Conservation (phyloP, 2,329 filamentous ascomycete genomes). For the Colletotrichum ledebouriae region DNA sequence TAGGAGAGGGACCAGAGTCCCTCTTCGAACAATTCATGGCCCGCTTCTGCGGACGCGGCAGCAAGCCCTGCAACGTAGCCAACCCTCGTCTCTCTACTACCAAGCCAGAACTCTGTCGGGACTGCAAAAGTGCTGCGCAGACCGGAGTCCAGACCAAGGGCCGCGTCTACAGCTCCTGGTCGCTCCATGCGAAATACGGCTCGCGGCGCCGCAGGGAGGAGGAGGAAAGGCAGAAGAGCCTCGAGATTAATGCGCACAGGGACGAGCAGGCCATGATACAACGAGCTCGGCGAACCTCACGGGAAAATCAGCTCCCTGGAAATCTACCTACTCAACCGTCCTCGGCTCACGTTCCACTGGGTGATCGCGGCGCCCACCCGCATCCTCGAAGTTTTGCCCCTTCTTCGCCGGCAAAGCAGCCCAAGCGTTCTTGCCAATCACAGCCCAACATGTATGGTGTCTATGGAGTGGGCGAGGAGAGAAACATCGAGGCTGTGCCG, state of each 20-base stretch:
- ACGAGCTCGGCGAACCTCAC: neutral
- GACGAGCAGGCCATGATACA: slow-evolving; percentile 6
- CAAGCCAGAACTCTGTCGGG: slow-evolving; percentile 7
- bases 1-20: slow-evolving; percentile 16
- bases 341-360: slow-evolving; percentile 11
- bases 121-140: slow-evolving; percentile 27
- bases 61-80: slow-evolving; percentile 26
- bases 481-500: neutral
- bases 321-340: slow-evolving; percentile 21
- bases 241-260: slow-evolving; percentile 4
- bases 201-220: slow-evolving; percentile 25
- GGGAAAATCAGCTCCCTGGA: neutral
- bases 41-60: slow-evolving; percentile 31
- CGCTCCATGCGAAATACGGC: slow-evolving; percentile 9
- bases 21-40: slow-evolving; percentile 24
- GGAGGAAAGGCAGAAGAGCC: slow-evolving; percentile 4
- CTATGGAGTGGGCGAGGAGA: neutral
- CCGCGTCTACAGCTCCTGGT: neutral
- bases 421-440: no score
- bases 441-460: neutral
- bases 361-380: slow-evolving; percentile 11
- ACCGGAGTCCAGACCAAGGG: slow-evolving; percentile 15
- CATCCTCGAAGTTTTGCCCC: neutral
- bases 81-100: neutral
- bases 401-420: neutral